phyloP scores from a whole-genome alignment of 73 alveolate species.

The Paramecium caudatum region DNA sequence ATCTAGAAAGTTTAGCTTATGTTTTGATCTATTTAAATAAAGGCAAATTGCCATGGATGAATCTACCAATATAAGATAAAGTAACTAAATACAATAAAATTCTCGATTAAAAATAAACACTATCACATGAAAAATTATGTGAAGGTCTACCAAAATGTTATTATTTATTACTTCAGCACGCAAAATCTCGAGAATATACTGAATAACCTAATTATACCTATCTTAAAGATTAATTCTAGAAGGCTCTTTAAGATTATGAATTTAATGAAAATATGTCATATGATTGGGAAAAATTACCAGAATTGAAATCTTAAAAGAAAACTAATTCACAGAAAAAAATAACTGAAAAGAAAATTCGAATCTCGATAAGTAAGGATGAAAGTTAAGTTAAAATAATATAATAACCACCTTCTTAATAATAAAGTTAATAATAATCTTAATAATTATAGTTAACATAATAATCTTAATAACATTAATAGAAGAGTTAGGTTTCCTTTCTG shows the following conservation, averaged over 20 bases:
- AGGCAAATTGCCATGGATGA: constrained; percentile 85
- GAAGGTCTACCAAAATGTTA: constrained; percentile 83
- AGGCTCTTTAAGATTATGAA: constrained; percentile 30
- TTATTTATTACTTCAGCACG: constrained; percentile 76
- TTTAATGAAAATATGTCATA: not conserved
- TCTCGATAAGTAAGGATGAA: not conserved
- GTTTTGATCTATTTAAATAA: constrained; percentile 79
- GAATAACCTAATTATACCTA: constrained; percentile 84
- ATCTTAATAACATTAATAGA: not conserved
- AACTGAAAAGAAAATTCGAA: not conserved
- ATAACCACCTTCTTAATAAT: not conserved
- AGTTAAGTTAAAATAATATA: not conserved
- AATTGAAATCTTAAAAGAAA: constrained; percentile 39
- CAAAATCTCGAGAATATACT: constrained; percentile 81
- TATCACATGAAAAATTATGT: constrained; percentile 85
- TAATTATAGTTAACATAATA: not conserved
- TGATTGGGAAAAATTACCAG: constrained; percentile 66
- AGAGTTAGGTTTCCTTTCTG: constrained; percentile 57
- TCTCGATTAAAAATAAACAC: constrained; percentile 83
- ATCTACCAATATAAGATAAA: constrained; percentile 75
- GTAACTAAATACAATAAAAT: constrained; percentile 84
- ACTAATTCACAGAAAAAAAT: not conserved
- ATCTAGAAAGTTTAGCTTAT: constrained; percentile 82
- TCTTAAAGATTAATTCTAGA: constrained; percentile 40
- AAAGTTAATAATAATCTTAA: not conserved